Base-by-base conservation (phyloP, 306 rosid species). In the Rosa persica region DNA sequence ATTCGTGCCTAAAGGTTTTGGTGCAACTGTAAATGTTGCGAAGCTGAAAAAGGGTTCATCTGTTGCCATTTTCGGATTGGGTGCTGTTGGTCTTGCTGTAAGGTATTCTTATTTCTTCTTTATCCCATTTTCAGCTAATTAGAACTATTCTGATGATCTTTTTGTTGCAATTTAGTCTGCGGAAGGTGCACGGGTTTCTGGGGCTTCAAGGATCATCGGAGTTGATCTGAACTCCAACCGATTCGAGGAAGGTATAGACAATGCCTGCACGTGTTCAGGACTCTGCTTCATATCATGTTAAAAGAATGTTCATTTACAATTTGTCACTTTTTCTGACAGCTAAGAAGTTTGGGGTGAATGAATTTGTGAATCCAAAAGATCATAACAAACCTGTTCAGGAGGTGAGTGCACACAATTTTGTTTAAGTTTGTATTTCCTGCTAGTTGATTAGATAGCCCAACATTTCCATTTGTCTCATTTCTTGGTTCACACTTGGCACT, bases 1-100 rank as follows among this genome's bases (percentile, higher is more conserved):
- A 34, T 10, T n/a, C n/a, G 38, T 84, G 66, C 36, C 34, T 1
- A 67, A 60, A 93, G 98, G 98, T 81, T 83, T 89, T 67, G 98
- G 98, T 72, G 98, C 98, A 12, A 87, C 98, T 66, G 4, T 94
- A 70, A 94, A 94, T 79, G 98, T 94, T 75, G 98, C 98, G 30
- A 94, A 89, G 72, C 98, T 97, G 0, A 86, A 88, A 51, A 88
- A 88, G 12, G 97, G 97, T n/a, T 85, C 90, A 40, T 81, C 96
- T 46, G 93, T 94, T 73, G 98, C 97, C n/a, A 57, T 94, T 51
- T 94, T 94, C 38, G 98, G 98, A 67, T 85, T 92, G 48, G 98
- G 98, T 27, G 98, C 98, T 58, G 96, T 94, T 74, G 98, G 98
- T 46, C 97, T 94, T 70, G 92, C 97, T 39, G 98, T 92, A 84